Conservation (phyloP, 495 filamentous ascomycete genomes). For the Neurospora sp. region DNA sequence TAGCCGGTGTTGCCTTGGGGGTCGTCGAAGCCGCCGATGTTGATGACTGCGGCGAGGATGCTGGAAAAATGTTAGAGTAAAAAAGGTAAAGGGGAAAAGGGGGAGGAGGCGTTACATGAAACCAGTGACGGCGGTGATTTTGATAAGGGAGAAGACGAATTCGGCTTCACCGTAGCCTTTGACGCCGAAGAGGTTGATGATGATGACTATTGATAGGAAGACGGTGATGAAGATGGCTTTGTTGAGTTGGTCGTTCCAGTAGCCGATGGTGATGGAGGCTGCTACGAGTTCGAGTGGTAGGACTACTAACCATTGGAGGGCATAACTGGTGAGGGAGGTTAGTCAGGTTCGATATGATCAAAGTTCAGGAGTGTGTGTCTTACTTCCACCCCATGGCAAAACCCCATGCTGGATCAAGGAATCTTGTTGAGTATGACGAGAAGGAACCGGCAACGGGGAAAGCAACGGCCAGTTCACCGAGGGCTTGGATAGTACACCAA, state of each 20-base stretch:
- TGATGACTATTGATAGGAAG: constrained; percentile 63
- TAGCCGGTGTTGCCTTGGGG: constrained; percentile 38
- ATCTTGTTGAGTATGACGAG: constrained; percentile 83
- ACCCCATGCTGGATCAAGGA: constrained; percentile 91
- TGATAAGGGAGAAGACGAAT: constrained; percentile 78
- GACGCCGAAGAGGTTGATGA: constrained; percentile 80
- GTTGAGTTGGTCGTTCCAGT: constrained; percentile 60
- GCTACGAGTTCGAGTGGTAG: constrained; percentile 87
- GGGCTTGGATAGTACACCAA: constrained; percentile 82
- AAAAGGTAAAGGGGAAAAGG: too few relatives aligned
- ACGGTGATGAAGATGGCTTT: constrained; percentile 79
- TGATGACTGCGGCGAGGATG: constrained; percentile 68
- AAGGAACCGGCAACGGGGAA: constrained; percentile 93
- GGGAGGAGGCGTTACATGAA: constrained; percentile 46
- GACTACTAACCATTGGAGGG: constrained; percentile 83
- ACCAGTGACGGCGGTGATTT: constrained; percentile 76
- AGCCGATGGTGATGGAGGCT: constrained; percentile 78
- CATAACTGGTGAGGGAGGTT: constrained; percentile 40
- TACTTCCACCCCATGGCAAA: constrained; percentile 98
- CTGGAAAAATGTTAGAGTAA: constrained; percentile 19
- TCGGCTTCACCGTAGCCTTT: constrained; percentile 86
- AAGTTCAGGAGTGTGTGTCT: constrained; percentile 22
- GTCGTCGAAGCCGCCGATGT: constrained; percentile 64
- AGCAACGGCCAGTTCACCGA: constrained; percentile 85
- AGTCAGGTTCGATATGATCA: neutral